A percentile compares a stretch with the other conserved stretches of the same genome.
Conservation (phyloP, 495 filamentous ascomycete species). For the Geopyxis carbonaria region DNA sequence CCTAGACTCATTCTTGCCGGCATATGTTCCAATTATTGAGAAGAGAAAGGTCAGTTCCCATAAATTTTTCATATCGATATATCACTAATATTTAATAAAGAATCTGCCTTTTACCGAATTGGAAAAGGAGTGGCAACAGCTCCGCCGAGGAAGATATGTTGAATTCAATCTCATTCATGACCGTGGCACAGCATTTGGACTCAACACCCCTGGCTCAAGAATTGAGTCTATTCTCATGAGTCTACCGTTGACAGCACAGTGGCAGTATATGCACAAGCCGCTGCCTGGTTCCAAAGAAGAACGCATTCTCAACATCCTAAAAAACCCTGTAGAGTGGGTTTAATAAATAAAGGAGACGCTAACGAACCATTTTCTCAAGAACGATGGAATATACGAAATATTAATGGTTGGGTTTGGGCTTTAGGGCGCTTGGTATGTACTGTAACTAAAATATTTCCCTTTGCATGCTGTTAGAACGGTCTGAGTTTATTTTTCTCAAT, state of each 20-base stretch:
- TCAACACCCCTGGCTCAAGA: slow-evolving; percentile 79
- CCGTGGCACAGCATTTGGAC: slow-evolving; percentile 81
- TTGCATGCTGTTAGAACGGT: too few relatives aligned
- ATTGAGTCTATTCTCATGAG: slow-evolving; percentile 92
- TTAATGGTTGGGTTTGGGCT: too few relatives aligned
- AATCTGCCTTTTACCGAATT: slow-evolving; percentile 66
- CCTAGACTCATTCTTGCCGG: slow-evolving; percentile 72
- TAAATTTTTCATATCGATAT: background rate
- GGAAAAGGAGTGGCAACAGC: slow-evolving; percentile 93
- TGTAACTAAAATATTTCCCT: too few relatives aligned
- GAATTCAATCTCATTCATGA: slow-evolving; percentile 99
- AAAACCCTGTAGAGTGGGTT: slow-evolving; percentile 80
- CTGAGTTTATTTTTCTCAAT: too few relatives aligned
- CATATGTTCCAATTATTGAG: slow-evolving; percentile 77
- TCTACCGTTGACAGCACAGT: slow-evolving; percentile 77
- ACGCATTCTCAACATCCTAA: slow-evolving; percentile 62
- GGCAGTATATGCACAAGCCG: slow-evolving; percentile 87
- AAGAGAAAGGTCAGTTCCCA: slow-evolving; percentile 44
- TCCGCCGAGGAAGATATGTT: slow-evolving; percentile 82
- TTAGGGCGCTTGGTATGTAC: too few relatives aligned
- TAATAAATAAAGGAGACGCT: too few relatives aligned
- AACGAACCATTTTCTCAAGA: too few relatives aligned
- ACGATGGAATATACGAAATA: too few relatives aligned
- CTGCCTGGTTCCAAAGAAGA: slow-evolving; percentile 58
- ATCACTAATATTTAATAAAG: slow-evolving; percentile 8